Evolutionary conservation across 208 protist genomes (phyloP), one percentile per base, ranked within the genome.

Genomic region (Balamuthia mandrillaris): DNA sequence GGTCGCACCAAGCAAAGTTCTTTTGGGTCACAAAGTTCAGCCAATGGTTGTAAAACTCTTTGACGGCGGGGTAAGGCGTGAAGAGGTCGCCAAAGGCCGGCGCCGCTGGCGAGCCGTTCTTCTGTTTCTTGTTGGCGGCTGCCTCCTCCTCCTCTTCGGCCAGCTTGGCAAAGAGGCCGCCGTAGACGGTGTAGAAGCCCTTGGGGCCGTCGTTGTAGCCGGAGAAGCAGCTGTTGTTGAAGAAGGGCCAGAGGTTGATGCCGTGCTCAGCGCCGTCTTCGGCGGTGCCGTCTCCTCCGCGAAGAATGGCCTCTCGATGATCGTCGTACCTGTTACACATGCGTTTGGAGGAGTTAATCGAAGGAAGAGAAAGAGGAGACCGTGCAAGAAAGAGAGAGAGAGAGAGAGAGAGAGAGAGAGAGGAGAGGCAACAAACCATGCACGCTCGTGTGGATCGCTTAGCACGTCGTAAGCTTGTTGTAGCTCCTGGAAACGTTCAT

Each of bases 141-240:
- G 63, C 52, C 31, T 42, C 37, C 5, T 58, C 35, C 82, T 93
- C 90, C 1, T 89, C 68, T 21, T 89, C 85, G n/a, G 89, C 65
- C 9, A 93, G 63, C 1, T 72, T 54, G n/a, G 72, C 42, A 29
- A 93, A 93, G 1, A 93, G 39, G 7, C 31, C 6, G 1, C 6
- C 12, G 44, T 92, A 93, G 3, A 93, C 86, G 10, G 7, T 41
- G 39, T 87, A 93, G 87, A 93, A 93, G 44, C 91, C 87, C 29
- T 70, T 58, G 3, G 65, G 56, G 7, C 84, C 82, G 24, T 91
- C 90, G 5, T 51, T 24, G 16, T 74, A 91, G 6, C 33, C 72
- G 29, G 61, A 51, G 52, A 54, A 93, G 61, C 88, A 87, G 3
- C 16, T 27, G 16, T 35, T 12, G 45, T 49, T 84, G 31, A 93